Base-by-base conservation (phyloP, 257 asterid genomes). In the Solanum sejunctum region DNA sequence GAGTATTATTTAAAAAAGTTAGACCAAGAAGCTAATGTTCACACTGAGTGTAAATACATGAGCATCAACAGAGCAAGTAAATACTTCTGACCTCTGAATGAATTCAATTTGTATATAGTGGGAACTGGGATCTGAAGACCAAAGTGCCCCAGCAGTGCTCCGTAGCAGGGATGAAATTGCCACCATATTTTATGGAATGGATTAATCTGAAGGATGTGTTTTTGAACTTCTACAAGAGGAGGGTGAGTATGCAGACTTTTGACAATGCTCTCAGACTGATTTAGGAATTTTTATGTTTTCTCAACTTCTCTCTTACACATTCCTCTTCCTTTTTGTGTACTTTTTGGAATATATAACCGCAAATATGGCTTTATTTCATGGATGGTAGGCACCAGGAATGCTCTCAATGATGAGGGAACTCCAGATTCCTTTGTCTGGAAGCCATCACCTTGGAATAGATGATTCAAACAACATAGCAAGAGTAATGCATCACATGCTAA, bases 111-210 rank as follows among this genome's bases (percentile, higher is more conserved):
- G 7, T 85, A 23, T 86, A 84, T 47, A 96, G 98, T 83, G 99
- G 99, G 84, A 96, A 94, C 85, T 96, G 99, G 99, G 99, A 96
- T 88, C 79, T 96, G 95, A 96, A 96, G 86, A 95, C 98, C 51
- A 93, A 94, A 89, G 84, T 95, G 55, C 99, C 99, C 28, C 93
- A 93, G 90, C 99, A 96, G 85, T 96, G 99, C 87, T 86, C 86
- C 82, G 93, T 92, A 23, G 89, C 97, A 32, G 85, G 88, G 82
- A 90, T 95, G 92, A 85, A 89, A 77, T 94, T 95, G 84, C 99
- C 99, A 10, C 84, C 92, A 2, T 96, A 93, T 87, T 94, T 97
- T 82, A 92, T 88, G 96, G 98, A 97, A 87, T 97, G 99, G 99
- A 95, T 95, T 90, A 97, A 97, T 91, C 87, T 97, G 85, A 97